These are phyloP conservation scores for Grigorovia yakushimaensis DNA, from an alignment of 805 yeast genomes.

Conservation along the genomic window DNA sequence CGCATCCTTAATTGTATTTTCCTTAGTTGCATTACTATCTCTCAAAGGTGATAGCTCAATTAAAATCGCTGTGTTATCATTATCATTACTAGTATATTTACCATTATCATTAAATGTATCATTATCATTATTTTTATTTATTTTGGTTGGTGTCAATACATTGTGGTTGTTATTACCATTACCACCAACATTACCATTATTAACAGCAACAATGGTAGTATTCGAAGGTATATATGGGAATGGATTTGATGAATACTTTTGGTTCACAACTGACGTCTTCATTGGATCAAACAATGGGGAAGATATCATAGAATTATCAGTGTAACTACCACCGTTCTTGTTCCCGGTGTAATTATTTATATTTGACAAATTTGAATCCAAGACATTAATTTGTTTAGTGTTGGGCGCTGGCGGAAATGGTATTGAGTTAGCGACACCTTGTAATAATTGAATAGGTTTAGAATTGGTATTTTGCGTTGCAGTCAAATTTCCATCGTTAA, in stretches of 20 bases:
- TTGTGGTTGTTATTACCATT: background rate
- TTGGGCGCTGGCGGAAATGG: background rate
- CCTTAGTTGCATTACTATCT: background rate
- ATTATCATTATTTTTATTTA: background rate
- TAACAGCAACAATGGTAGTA: background rate
- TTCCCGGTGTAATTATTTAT: background rate
- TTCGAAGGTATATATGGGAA: background rate
- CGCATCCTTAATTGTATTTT: background rate
- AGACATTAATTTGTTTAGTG: background rate
- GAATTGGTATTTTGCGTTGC: background rate
- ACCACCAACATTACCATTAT: background rate
- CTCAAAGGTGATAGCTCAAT: constrained; percentile 1
- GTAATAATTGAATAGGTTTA: background rate
- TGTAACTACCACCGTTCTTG: background rate
- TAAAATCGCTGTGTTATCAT: background rate
- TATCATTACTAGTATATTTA: background rate
- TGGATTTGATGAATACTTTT: background rate
- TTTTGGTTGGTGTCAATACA: background rate
- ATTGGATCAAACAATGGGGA: background rate
- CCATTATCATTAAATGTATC: background rate
- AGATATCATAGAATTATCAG: background rate
- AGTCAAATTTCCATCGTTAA: background rate
- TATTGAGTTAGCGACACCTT: background rate
- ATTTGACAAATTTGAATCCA: background rate
- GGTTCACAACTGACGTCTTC: background rate